Percentiles rank a stretch among this genome's conserved stretches.
These are phyloP conservation scores for Fomes fomentarius DNA, from an alignment of 1,284 basidiomycete species.

Conservation along the genomic window DNA sequence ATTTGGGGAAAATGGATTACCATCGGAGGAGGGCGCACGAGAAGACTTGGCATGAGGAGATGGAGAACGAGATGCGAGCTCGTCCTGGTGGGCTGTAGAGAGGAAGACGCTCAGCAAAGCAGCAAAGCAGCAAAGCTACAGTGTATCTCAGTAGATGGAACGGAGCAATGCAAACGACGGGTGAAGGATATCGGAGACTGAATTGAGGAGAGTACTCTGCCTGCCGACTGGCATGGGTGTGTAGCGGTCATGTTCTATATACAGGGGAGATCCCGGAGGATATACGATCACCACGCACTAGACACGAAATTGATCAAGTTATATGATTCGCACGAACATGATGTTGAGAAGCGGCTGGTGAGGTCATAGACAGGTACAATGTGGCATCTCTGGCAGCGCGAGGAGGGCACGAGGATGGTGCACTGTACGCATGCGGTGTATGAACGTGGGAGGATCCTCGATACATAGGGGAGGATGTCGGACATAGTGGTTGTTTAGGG, in stretches of 20 bases:
- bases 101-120: not conserved
- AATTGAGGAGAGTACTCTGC: too few relatives aligned
- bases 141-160: too few relatives aligned
- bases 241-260: too few relatives aligned
- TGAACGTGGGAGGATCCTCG: slow-evolving; percentile 11
- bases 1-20: slow-evolving; percentile 22
- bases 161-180: too few relatives aligned
- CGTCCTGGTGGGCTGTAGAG: slow-evolving; percentile 26
- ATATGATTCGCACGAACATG: not conserved
- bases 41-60: slow-evolving; percentile 12
- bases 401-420: not conserved
- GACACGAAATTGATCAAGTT: too few relatives aligned
- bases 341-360: not conserved
- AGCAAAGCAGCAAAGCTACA: too few relatives aligned
- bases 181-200: too few relatives aligned
- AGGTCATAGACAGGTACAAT: not conserved
- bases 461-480: not conserved
- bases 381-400: not conserved
- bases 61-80: slow-evolving; percentile 17
- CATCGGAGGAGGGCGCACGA: slow-evolving; percentile 18
- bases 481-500: not conserved
- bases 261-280: too few relatives aligned
- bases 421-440: not conserved
- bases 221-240: too few relatives aligned
- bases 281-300: too few relatives aligned